phyloP scores from a whole-genome alignment of 2,329 filamentous ascomycete genomes.

The Xylariaceae sp. region DNA sequence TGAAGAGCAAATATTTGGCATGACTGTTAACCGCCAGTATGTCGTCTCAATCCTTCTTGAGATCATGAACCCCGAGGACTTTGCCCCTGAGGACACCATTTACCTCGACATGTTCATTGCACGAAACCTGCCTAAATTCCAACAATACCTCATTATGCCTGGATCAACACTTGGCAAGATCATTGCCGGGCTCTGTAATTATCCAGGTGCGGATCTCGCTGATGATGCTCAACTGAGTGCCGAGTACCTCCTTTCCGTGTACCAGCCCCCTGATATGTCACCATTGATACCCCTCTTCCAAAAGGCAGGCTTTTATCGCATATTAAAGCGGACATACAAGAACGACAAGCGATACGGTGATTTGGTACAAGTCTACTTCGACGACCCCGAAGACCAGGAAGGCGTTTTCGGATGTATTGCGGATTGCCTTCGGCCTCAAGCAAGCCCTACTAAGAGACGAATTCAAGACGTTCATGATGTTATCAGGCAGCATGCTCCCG shows the following conservation, averaged over 20 bases:
- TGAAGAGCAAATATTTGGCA: conserved; percentile 64
- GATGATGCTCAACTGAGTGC: conserved; percentile 97
- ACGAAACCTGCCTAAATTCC: conserved; percentile 92
- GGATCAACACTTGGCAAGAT: conserved; percentile 82
- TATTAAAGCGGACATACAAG: conserved; percentile 85
- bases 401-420: conserved; percentile 76
- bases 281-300: conserved; percentile 74
- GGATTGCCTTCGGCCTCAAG: conserved; percentile 67
- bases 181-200: conserved; percentile 78
- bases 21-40: conserved; percentile 85
- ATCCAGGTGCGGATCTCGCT: conserved; percentile 73
- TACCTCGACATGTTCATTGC: conserved; percentile 99
- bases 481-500: conserved; percentile 61
- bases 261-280: conserved; percentile 81
- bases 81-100: conserved; percentile 77
- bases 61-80: conserved; percentile 78
- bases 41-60: conserved; percentile 87
- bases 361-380: conserved; percentile 77
- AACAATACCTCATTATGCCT: conserved; percentile 88
- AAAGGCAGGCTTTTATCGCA: conserved; percentile 81
- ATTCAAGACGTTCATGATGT: conserved; percentile 66
- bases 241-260: conserved; percentile 90
- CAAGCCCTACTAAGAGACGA: conserved; percentile 67
- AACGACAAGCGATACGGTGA: conserved; percentile 75
- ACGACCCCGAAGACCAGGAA: conserved; percentile 74